Conservation (phyloP, 768 basidiomycete species). For the Xanthoconium stramineum region DNA sequence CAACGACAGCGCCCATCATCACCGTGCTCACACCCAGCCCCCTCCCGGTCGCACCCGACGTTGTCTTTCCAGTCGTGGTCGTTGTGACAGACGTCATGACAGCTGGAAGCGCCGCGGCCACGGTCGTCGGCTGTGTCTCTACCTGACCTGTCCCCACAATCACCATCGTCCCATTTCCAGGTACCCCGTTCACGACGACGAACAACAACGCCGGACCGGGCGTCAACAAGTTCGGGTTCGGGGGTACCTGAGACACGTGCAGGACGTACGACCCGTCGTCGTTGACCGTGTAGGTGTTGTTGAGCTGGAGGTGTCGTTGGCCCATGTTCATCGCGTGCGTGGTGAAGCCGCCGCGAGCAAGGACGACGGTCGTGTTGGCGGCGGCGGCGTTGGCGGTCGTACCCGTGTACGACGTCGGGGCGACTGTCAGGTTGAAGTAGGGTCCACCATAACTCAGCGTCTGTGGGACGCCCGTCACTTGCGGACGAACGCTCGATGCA, state of each 20-base stretch:
- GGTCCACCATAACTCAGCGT: constrained; percentile 81
- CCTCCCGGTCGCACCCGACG: background rate
- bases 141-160: constrained; percentile 78
- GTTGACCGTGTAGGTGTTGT: constrained; percentile 82
- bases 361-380: constrained; percentile 67
- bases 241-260: constrained; percentile 79
- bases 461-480: constrained; percentile 64
- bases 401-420: constrained; percentile 63
- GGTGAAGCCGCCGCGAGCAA: constrained; percentile 83
- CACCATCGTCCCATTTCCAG: constrained; percentile 72
- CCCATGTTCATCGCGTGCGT: constrained; percentile 90
- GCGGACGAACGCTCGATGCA: constrained; percentile 62
- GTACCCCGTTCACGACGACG: constrained; percentile 81
- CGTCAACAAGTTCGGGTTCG: constrained; percentile 81
- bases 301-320: constrained; percentile 76
- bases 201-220: constrained; percentile 87
- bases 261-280: constrained; percentile 72
- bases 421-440: constrained; percentile 72
- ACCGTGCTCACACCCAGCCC: background rate
- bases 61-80: background rate
- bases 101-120: constrained; percentile 41
- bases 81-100: constrained; percentile 29
- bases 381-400: constrained; percentile 62
- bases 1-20: background rate
- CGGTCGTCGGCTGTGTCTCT: constrained; percentile 59